Base-by-base conservation (phyloP, 768 basidiomycete species). In the Rhizopogon rudus region DNA sequence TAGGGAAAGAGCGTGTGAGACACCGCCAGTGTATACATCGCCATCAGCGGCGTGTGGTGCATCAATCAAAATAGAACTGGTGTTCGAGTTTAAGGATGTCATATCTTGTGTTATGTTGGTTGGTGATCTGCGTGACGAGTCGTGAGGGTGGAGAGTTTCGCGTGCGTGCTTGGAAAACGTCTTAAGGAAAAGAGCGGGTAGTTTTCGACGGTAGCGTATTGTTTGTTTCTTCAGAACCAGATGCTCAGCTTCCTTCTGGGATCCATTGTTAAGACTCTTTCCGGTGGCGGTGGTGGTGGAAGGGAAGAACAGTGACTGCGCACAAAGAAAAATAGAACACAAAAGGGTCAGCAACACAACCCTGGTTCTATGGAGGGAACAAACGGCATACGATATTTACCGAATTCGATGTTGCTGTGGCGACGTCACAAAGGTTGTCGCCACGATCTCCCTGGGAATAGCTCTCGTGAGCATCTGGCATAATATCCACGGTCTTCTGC, bases 371-470 rank as follows among this genome's bases (percentile, higher is more conserved):
- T 40, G 55, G 52, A 42, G 48, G 35, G 49, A 51, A 50, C 53
- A 60, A 22, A 44, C 57, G 58, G 59, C 64, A 57, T 40, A 44
- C 51, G 57, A 60, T 58, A 55, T 48, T 63, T 67, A 68, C 67
- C 67, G 65, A 63, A 65, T 61, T 61, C 60, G 65, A 60, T 54
- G 58, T 66, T 66, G 61, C 59, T 53, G 53, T 57, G 57, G 44
- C 55, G 46, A 68, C 66, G 60, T 63, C 63, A 61, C 50, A 50
- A 53, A 56, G 51, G 49, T 44, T 20, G 50, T 60, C 56, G 54
- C 56, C 53, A 52, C 46, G 51, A 44, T 59, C 63, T 54, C 48
- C 57, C 42, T 55, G 60, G 58, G 44, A 56, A 31, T 59, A 8
- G 17, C 40, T 41, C n/a, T 28, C 39, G 43, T 17, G n/a, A 20